Percentiles rank a stretch among this genome's conserved stretches.
Evolutionary conservation across 768 basidiomycete genomes (phyloP).

Genomic region (Leucocoprinus sp.): DNA sequence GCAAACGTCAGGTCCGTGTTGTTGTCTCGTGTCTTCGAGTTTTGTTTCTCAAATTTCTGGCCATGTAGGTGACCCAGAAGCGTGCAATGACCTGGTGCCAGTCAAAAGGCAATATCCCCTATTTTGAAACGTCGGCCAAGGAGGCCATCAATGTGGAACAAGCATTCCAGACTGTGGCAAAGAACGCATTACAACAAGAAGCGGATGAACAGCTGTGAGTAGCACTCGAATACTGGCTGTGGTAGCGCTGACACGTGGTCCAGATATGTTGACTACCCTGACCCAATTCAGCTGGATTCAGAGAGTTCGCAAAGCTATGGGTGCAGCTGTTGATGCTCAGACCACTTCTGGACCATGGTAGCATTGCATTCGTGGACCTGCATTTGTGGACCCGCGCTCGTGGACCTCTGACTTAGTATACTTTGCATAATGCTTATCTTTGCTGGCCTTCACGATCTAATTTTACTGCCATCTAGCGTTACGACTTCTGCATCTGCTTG

Average conservation of each 20-base stretch:
- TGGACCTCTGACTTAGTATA: conserved; percentile 8
- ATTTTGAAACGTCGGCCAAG: conserved; percentile 99
- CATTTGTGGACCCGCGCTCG: conserved; percentile 3
- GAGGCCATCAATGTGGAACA: conserved; percentile 99
- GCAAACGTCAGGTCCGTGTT: conserved; percentile 80
- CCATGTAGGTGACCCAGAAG: conserved; percentile 90
- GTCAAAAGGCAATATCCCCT: conserved; percentile 98
- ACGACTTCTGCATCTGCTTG: conserved; percentile 9
- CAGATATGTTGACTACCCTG: conserved; percentile 97
- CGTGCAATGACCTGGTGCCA: conserved; percentile 99
- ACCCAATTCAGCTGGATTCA: conserved; percentile 94
- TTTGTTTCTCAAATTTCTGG: not conserved
- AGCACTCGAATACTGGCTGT: conserved; percentile 8
- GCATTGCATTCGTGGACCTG: conserved; percentile 3
- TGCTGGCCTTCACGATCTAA: conserved; percentile 10
- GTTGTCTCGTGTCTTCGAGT: not conserved
- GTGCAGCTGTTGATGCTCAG: conserved; percentile 66
- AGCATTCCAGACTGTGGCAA: conserved; percentile 99
- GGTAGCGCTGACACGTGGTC: conserved; percentile 3
- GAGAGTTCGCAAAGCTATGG: conserved; percentile 87
- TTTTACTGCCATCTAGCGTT: conserved; percentile 6
- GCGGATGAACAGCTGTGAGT: conserved; percentile 89
- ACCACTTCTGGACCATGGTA: conserved; percentile 1
- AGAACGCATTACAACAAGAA: conserved; percentile 97
- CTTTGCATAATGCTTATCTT: conserved; percentile 10